Conservation (phyloP, 202 grass and related monocot genomes). For the Panicum hallii region DNA sequence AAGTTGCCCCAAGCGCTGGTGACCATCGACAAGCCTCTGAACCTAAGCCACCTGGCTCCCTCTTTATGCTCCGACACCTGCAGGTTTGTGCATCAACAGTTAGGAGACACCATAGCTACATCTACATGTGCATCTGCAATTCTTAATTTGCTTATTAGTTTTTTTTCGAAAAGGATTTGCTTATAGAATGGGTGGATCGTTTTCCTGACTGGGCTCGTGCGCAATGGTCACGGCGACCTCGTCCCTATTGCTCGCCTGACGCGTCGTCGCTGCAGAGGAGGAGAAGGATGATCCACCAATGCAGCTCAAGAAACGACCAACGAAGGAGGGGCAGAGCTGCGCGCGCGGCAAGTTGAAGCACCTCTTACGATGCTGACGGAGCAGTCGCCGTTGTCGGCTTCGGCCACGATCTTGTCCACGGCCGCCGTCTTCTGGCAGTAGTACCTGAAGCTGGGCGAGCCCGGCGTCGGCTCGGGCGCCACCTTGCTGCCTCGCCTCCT, state of each 20-base stretch:
- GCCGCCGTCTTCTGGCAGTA: constrained; percentile 55
- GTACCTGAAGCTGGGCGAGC: constrained; percentile 65
- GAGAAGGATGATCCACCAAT: not conserved
- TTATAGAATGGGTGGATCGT: not conserved
- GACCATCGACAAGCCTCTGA: constrained; percentile 41
- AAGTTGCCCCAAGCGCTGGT: constrained; percentile 23
- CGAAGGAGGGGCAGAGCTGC: not conserved
- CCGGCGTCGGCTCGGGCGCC: constrained; percentile 38
- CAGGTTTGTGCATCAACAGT: not conserved
- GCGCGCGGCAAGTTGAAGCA: not conserved
- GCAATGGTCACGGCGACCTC: not conserved
- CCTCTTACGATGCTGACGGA: constrained; percentile 5
- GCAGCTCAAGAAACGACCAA: not conserved
- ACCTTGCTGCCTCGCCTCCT: constrained; percentile 45
- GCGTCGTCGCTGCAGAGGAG: constrained; percentile 39
- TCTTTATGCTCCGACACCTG: constrained; percentile 45
- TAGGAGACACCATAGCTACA: not conserved
- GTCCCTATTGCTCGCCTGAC: constrained; percentile 21
- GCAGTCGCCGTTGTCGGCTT: constrained; percentile 11
- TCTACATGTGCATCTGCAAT: not conserved
- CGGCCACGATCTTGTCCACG: constrained; percentile 46
- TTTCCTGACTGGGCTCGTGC: constrained; percentile 37
- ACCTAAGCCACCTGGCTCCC: constrained; percentile 21
- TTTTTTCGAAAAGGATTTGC: not conserved
- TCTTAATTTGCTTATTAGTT: not conserved